Evolutionary conservation across 106 monocot species (phyloP).

Genomic region (Amphibolis antarctica): DNA sequence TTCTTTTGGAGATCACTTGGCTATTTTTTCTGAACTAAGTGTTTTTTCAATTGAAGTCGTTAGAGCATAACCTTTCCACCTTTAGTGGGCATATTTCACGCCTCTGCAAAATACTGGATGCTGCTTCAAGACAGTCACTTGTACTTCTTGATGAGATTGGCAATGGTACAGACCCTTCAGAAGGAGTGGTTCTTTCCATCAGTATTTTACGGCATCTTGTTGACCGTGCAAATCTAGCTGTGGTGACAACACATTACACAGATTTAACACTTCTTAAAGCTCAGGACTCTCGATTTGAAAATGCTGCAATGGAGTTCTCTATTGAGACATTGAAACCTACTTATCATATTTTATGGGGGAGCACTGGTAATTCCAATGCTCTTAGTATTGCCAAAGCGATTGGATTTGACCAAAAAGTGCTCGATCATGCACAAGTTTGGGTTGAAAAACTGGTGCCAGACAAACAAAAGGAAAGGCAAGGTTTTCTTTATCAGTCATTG

Average conservation of each 20-base stretch:
- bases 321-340: conserved; percentile 61
- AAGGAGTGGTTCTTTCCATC: conserved; percentile 80
- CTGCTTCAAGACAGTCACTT: conserved; percentile 51
- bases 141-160: conserved; percentile 87
- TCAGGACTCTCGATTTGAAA: conserved; percentile 64
- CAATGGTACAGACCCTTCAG: conserved; percentile 79
- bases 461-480: conserved; percentile 70
- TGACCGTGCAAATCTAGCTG: conserved; percentile 29
- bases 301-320: conserved; percentile 95
- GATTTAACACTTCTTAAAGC: conserved; percentile 52
- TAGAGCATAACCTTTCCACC: conserved; percentile 86
- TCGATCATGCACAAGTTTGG: conserved; percentile 62
- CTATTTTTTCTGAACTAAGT: conserved; percentile 34
- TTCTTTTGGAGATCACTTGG: conserved; percentile 14
- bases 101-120: conserved; percentile 56
- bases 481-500: conserved; percentile 59
- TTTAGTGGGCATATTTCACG: conserved; percentile 83
- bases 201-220: conserved; percentile 70
- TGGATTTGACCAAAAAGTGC: conserved; percentile 68
- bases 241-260: conserved; percentile 80
- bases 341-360: conserved; percentile 71
- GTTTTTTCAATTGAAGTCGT: conserved; percentile 59
- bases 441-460: conserved; percentile 59
- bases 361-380: conserved; percentile 82
- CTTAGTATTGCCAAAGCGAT: conserved; percentile 69